Evolutionary conservation across 768 basidiomycete genomes (phyloP).

Genomic region (Boletellus sp.): DNA sequence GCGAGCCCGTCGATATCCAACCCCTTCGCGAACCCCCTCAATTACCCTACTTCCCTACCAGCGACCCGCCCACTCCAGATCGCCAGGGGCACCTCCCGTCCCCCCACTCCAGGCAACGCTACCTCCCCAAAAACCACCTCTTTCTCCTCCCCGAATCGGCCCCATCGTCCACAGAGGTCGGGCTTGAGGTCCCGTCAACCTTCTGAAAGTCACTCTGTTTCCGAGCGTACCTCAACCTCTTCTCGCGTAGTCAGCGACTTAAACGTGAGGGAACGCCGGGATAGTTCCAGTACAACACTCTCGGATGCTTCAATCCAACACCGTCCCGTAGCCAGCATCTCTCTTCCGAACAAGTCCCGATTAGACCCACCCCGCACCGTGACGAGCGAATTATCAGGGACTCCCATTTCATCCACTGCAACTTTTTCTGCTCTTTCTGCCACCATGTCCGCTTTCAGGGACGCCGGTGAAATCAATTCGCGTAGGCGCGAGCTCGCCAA

Average conservation of each 20-base stretch:
- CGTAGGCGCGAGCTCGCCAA: conserved; percentile 52
- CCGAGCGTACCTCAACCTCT: conserved; percentile 47
- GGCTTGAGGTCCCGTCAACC: conserved; percentile 54
- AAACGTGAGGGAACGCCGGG: conserved; percentile 36
- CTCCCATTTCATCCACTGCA: conserved; percentile 27
- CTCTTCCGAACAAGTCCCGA: conserved; percentile 14
- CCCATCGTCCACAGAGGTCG: conserved; percentile 64
- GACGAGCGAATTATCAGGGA: conserved; percentile 12
- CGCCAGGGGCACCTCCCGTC: conserved; percentile 49
- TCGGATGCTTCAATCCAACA: conserved; percentile 41
- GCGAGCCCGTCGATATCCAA: too few species aligned
- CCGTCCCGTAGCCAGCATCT: conserved; percentile 28
- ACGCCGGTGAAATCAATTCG: conserved; percentile 44
- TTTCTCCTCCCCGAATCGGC: conserved; percentile 44
- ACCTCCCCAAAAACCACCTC: conserved; percentile 38
- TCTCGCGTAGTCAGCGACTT: conserved; percentile 34
- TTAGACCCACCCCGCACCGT: conserved; percentile 16
- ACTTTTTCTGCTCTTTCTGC: too few species aligned
- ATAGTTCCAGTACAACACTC: conserved; percentile 48
- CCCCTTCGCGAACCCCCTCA: too few species aligned
- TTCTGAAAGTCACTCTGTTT: conserved; percentile 48
- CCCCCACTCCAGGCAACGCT: conserved; percentile 49
- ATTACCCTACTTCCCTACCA: too few species aligned
- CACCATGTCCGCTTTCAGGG: conserved; percentile 66
- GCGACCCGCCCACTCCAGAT: conserved; percentile 58